Conservation (phyloP, 768 basidiomycete species). For the Galerina marginata region DNA sequence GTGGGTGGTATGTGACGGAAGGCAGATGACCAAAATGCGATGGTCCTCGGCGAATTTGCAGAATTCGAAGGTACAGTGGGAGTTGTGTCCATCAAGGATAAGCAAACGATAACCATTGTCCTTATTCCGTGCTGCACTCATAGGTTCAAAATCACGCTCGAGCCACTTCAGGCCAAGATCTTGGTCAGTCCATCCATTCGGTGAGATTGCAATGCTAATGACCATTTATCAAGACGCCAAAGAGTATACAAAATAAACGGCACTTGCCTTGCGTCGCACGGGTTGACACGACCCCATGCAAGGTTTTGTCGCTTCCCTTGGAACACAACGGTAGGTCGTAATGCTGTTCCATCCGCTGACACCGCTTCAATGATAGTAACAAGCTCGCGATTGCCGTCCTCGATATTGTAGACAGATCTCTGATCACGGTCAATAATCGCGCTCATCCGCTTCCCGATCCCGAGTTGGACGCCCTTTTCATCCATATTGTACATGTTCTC, state of each 20-base stretch:
- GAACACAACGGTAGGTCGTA: slow-evolving; percentile 45
- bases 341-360: slow-evolving; percentile 44
- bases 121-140: slow-evolving; percentile 20
- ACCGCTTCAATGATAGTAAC: slow-evolving; percentile 52
- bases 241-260: no score
- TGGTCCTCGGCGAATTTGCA: slow-evolving; percentile 29
- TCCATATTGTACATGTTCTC: slow-evolving; percentile 35
- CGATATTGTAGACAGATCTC: slow-evolving; percentile 37
- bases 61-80: slow-evolving; percentile 38
- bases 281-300: slow-evolving; percentile 30
- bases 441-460: slow-evolving; percentile 17
- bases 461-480: no score
- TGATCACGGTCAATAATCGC: slow-evolving; percentile 26
- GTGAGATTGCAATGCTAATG: slow-evolving; percentile 38
- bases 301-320: slow-evolving; percentile 29
- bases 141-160: slow-evolving; percentile 36
- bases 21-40: slow-evolving; percentile 39
- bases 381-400: slow-evolving; percentile 43
- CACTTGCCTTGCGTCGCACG: slow-evolving; percentile 34
- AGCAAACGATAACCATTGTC: slow-evolving; percentile 31
- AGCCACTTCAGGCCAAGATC: slow-evolving; percentile 40
- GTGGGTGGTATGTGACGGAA: slow-evolving; percentile 43
- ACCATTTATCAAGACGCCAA: no score
- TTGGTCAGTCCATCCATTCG: slow-evolving; percentile 45
- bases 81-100: slow-evolving; percentile 44